Evolutionary conservation across 2,329 filamentous ascomycete species (phyloP).

Genomic region (Macrophomina pseudophaseolina): DNA sequence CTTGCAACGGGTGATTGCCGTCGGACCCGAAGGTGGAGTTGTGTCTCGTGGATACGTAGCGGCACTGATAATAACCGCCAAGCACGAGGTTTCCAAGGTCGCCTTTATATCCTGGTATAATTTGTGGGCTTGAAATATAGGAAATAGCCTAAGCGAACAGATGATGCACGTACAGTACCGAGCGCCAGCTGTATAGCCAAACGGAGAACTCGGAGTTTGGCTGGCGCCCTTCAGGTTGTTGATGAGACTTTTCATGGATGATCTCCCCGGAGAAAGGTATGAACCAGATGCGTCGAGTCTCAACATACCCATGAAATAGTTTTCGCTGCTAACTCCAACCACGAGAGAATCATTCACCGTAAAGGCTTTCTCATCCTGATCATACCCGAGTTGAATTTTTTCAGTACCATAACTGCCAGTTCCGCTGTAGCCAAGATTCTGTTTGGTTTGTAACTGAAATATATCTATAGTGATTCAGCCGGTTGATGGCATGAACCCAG

Average conservation of each 20-base stretch:
- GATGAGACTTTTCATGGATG: conserved; percentile 36
- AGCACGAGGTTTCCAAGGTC: conserved; percentile 46
- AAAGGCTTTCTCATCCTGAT: conserved; percentile 30
- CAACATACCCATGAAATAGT: conserved; percentile 35
- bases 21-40: conserved; percentile 28
- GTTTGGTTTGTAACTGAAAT: conserved; percentile 27
- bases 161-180: conserved; percentile 34
- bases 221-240: conserved; percentile 36
- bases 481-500: conserved; percentile 40
- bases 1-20: not conserved
- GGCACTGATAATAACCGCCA: conserved; percentile 49
- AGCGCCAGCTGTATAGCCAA: conserved; percentile 44
- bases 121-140: too few species aligned
- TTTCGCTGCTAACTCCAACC: conserved; percentile 35
- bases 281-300: conserved; percentile 22
- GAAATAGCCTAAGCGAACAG: too few species aligned
- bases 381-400: conserved; percentile 36
- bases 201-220: conserved; percentile 43
- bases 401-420: conserved; percentile 41
- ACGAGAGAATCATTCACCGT: conserved; percentile 39
- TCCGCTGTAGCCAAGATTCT: conserved; percentile 34
- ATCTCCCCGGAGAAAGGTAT: conserved; percentile 38
- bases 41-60: conserved; percentile 38
- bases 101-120: not conserved
- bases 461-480: conserved; percentile 29